Percentiles rank a stretch among this genome's conserved stretches.
These are phyloP conservation scores for Zygosaccharomyces pseudobailii DNA, from an alignment of 1,139 yeast genomes.

Conservation along the genomic window DNA sequence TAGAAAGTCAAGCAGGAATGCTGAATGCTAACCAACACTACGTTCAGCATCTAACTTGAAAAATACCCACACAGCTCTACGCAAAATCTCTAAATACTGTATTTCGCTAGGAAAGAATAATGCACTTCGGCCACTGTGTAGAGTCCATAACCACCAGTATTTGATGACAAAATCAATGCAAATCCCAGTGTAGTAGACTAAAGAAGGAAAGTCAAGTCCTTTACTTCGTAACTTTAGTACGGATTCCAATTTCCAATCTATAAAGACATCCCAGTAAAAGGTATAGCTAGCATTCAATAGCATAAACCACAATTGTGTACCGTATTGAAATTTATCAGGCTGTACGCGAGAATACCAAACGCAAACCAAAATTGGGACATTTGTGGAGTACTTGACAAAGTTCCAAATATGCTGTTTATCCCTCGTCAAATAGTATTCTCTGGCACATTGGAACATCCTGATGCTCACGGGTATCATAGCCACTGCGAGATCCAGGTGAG, in stretches of 20 bases:
- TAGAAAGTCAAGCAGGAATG: not conserved
- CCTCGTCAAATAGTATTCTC: constrained; percentile 55
- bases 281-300: constrained; percentile 66
- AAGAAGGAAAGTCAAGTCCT: constrained; percentile 22
- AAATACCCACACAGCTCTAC: constrained; percentile 89
- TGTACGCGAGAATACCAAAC: constrained; percentile 31
- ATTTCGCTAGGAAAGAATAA: constrained; percentile 51
- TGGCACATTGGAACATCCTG: constrained; percentile 74
- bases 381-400: constrained; percentile 66
- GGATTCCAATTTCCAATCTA: constrained; percentile 79
- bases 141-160: constrained; percentile 64
- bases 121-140: constrained; percentile 33
- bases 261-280: constrained; percentile 79
- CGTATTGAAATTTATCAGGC: constrained; percentile 13
- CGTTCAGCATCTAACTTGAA: constrained; percentile 77
- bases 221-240: constrained; percentile 38
- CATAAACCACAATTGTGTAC: constrained; percentile 20
- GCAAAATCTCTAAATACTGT: constrained; percentile 66
- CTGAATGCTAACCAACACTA: constrained; percentile 18
- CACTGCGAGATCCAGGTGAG: constrained; percentile 37
- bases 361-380: constrained; percentile 55
- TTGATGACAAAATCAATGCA: constrained; percentile 57
- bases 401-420: constrained; percentile 58
- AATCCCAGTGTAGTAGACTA: constrained; percentile 52
- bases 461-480: constrained; percentile 59